These are phyloP conservation scores for Apiospora koreana DNA, from an alignment of 2,329 filamentous ascomycete genomes.

Conservation along the genomic window DNA sequence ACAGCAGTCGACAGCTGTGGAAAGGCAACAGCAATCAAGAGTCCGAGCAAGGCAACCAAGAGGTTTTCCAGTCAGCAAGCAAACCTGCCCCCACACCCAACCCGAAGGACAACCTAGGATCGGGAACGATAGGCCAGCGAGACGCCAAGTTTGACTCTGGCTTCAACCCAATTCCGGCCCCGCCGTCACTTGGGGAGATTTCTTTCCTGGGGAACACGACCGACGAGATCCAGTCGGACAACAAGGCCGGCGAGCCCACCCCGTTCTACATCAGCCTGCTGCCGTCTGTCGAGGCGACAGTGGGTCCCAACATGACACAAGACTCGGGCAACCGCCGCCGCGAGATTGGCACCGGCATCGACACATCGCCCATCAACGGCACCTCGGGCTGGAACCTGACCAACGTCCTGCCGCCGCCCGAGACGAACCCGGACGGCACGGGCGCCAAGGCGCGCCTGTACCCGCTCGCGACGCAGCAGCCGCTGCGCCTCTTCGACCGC, in stretches of 20 bases:
- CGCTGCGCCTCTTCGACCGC: constrained; percentile 82
- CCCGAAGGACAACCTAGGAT: not conserved
- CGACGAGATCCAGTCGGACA: constrained; percentile 64
- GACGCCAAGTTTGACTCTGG: constrained; percentile 24
- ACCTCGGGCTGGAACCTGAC: constrained; percentile 45
- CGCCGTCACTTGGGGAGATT: constrained; percentile 69
- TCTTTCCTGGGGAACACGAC: constrained; percentile 84
- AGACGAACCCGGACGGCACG: constrained; percentile 66
- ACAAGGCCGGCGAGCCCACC: constrained; percentile 82
- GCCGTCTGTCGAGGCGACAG: constrained; percentile 25
- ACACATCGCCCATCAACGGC: constrained; percentile 15
- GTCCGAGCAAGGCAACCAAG: constrained; percentile 6
- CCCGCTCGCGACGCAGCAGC: constrained; percentile 72
- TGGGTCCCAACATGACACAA: constrained; percentile 29
- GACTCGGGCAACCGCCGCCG: constrained; percentile 25
- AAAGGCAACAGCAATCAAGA: constrained; percentile 36
- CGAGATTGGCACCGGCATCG: constrained; percentile 28
- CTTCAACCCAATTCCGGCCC: constrained; percentile 54
- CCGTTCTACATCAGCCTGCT: constrained; percentile 78
- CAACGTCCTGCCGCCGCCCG: constrained; percentile 63
- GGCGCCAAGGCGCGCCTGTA: constrained; percentile 73
- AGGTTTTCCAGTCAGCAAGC: not conserved
- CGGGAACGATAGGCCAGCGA: not conserved
- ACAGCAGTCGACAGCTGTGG: constrained; percentile 55
- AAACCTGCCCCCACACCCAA: not conserved